Base-by-base conservation (phyloP, 768 basidiomycete species). In the Harrya chromipes region DNA sequence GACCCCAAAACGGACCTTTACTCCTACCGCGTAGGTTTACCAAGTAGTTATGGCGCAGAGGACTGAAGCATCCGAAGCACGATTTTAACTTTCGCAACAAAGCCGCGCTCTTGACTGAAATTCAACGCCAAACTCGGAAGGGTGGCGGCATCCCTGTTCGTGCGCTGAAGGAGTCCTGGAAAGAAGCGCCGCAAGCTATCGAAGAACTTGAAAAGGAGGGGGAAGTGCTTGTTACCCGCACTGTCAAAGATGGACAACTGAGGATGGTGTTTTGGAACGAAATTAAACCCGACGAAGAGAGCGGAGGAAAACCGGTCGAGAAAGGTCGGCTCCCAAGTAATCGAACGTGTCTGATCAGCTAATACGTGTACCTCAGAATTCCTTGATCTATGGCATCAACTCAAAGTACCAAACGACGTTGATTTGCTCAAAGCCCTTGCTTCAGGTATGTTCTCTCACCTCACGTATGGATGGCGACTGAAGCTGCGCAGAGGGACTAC, bases 181-280 rank as follows among this genome's bases (percentile, higher is more conserved):
- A 90, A 58, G 88, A 90, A 56, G 88, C 92, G 0, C 85, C 86
- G 1, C 71, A 76, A 38, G 89, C 87, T 0, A 84, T 94, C 38
- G 90, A 93, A 62, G 90, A 94, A 66, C 75, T 94, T n/a, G 90
- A 92, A 65, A 81, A 87, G 61, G 87, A 90, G 58, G 91, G 90
- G 1, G 87, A 92, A 48, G 89, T 93, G 1, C 76, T 93, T 35
- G 87, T 92, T n/a, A 94, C 88, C 16, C 78, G 92, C 39, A 89
- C 89, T 0, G 71, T 79, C 41, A 94, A 91, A 63, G 90, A 94
- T 58, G 86, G 86, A 0, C 85, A 89, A 56, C 70, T 88, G 62
- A 78, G 84, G 44, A 86, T 88, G 82, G 90, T 91, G 1, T 92
- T 91, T 58, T 93, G 86, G 85, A 94, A 94, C 55, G 90, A 94